These are phyloP conservation scores for Letharia columbiana DNA, from an alignment of 495 filamentous ascomycete genomes.

Conservation along the genomic window DNA sequence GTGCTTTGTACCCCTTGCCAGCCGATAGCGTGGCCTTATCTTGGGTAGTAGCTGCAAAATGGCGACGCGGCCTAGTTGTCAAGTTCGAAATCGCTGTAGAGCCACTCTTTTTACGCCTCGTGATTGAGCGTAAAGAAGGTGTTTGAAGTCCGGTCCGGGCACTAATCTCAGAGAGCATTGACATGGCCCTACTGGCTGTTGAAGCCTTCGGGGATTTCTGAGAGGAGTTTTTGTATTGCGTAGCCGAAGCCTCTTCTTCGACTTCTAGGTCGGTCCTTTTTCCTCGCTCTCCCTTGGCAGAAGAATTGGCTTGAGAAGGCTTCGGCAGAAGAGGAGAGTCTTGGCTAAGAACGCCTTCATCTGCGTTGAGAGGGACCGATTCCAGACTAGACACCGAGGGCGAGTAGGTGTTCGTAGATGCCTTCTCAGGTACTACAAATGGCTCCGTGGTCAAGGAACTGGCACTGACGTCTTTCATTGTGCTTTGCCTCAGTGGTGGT, in stretches of 20 bases:
- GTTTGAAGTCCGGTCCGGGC: slow-evolving; percentile 10
- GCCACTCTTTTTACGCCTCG: slow-evolving; percentile 6
- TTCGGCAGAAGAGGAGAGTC: slow-evolving; percentile 15
- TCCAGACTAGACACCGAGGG: slow-evolving; percentile 12
- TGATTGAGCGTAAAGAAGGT: slow-evolving; percentile 12
- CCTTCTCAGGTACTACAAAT: background rate
- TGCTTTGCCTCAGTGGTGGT: background rate
- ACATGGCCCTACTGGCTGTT: slow-evolving; percentile 19
- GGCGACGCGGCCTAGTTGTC: slow-evolving; percentile 14
- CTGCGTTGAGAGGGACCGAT: slow-evolving; percentile 7
- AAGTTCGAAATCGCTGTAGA: slow-evolving; percentile 13
- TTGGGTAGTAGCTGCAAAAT: background rate
- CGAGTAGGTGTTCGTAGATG: background rate
- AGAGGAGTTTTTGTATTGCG: background rate
- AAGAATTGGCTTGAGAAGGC: background rate
- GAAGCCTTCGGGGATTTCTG: slow-evolving; percentile 7
- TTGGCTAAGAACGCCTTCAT: background rate
- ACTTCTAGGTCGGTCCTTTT: background rate
- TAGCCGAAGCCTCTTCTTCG: background rate
- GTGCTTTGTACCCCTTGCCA: background rate
- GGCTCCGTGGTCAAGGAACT: background rate
- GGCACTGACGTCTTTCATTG: background rate
- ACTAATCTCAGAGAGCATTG: slow-evolving; percentile 21
- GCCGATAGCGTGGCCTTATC: background rate
- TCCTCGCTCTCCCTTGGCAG: background rate